Conservation (phyloP, 2,329 filamentous ascomycete species). For the Botrytis pseudocinerea region DNA sequence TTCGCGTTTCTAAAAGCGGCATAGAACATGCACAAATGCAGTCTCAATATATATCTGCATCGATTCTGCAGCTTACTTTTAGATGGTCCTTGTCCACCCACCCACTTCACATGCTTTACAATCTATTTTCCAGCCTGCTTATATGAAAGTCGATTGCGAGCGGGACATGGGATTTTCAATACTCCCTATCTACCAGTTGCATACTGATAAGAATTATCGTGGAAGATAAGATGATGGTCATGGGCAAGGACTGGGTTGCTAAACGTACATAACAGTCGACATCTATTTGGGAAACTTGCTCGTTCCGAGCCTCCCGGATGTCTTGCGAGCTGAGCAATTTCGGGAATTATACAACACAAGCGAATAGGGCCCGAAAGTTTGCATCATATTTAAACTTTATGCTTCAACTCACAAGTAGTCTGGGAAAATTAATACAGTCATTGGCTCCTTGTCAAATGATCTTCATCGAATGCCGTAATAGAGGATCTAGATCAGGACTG, state of each 20-base stretch:
- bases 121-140: neutral
- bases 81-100: neutral
- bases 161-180: neutral
- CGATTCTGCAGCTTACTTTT: constrained; percentile 1
- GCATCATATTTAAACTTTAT: neutral
- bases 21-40: neutral
- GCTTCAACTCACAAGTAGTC: neutral
- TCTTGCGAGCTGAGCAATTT: neutral
- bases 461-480: neutral
- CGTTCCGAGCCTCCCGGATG: neutral
- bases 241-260: neutral
- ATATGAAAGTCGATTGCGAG: neutral
- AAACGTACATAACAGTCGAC: neutral
- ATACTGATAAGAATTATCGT: neutral
- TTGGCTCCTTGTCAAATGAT: neutral
- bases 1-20: constrained; percentile 9
- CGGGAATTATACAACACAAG: no score
- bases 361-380: neutral
- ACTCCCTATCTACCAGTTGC: neutral
- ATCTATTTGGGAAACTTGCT: neutral
- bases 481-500: neutral
- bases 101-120: neutral
- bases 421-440: neutral
- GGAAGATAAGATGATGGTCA: neutral
- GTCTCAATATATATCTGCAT: constrained; percentile 4